These are phyloP conservation scores for Oryza brachyantha DNA, from an alignment of 176 grass and related monocot species.

Conservation along the genomic window DNA sequence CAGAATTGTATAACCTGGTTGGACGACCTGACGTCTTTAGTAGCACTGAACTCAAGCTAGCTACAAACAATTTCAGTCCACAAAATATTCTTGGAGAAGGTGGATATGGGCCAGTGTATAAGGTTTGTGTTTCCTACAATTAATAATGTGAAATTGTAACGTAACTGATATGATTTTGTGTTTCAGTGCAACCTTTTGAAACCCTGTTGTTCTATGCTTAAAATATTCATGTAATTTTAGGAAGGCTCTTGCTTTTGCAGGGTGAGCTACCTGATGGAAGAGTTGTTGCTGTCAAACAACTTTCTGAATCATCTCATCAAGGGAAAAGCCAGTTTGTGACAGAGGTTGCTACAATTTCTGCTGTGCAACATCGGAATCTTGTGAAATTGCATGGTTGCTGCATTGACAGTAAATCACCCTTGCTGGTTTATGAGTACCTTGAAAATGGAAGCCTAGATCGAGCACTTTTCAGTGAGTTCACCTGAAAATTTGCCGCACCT, in stretches of 20 bases:
- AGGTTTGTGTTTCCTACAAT: conserved; percentile 21
- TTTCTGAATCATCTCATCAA: conserved; percentile 48
- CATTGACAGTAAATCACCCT: conserved; percentile 42
- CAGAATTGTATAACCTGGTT: conserved; percentile 22
- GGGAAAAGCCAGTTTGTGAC: conserved; percentile 54
- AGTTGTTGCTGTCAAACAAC: conserved; percentile 47
- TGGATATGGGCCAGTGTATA: conserved; percentile 69
- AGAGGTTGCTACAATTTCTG: conserved; percentile 43
- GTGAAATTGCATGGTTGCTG: conserved; percentile 56
- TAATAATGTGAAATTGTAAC: neutral
- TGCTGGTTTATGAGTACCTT: conserved; percentile 72
- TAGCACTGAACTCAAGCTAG: conserved; percentile 12
- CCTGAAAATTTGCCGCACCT: neutral
- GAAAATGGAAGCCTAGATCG: conserved; percentile 72
- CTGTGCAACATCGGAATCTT: conserved; percentile 46
- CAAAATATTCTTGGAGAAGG: conserved; percentile 61
- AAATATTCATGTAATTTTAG: neutral
- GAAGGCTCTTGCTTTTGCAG: neutral
- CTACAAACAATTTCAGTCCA: conserved; percentile 42
- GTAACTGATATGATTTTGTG: neutral
- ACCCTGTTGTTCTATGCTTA: neutral
- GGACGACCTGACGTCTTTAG: conserved; percentile 25
- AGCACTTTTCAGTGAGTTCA: conserved; percentile 52
- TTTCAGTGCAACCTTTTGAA: neutral
- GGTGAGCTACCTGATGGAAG: conserved; percentile 51